A percentile compares a stretch with the other conserved stretches of the same genome.
Evolutionary conservation across 306 rosid species (phyloP).

Genomic region (Urtica urens): DNA sequence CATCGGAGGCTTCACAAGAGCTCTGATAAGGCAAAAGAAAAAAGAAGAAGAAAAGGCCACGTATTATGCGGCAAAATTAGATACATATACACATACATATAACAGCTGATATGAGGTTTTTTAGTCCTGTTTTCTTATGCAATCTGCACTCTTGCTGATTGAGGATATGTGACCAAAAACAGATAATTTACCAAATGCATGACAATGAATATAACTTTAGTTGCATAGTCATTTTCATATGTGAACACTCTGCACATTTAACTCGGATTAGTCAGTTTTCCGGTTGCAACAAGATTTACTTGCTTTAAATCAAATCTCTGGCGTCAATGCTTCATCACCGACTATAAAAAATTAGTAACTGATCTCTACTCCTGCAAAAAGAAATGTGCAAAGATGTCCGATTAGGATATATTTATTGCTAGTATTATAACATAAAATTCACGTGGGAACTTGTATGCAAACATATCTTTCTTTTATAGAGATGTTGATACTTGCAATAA

Average conservation of each 20-base stretch:
- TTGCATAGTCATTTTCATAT: constrained; percentile 9
- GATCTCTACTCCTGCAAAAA: constrained; percentile 18
- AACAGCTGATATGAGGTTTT: constrained; percentile 5
- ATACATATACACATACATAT: neutral
- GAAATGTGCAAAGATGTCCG: neutral
- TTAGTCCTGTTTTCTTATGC: neutral
- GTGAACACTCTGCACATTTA: neutral
- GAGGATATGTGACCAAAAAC: constrained; percentile 10
- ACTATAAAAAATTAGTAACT: constrained; percentile 14
- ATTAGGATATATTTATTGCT: neutral
- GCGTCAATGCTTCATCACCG: too few relatives aligned
- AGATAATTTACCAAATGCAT: neutral
- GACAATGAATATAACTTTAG: constrained; percentile 5
- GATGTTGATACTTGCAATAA: too few relatives aligned
- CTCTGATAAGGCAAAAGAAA: constrained; percentile 4
- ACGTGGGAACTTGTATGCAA: too few relatives aligned
- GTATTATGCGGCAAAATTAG: constrained; percentile 9
- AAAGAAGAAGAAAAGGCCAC: neutral
- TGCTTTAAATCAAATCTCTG: too few relatives aligned
- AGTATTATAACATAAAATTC: too few relatives aligned
- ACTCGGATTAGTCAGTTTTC: too few relatives aligned
- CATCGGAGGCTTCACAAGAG: constrained; percentile 22
- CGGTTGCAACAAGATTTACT: neutral
- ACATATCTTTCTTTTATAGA: too few relatives aligned
- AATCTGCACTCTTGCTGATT: constrained; percentile 10